Conservation (phyloP, 164 flowering plant genomes). For the Hamamelis virginiana region DNA sequence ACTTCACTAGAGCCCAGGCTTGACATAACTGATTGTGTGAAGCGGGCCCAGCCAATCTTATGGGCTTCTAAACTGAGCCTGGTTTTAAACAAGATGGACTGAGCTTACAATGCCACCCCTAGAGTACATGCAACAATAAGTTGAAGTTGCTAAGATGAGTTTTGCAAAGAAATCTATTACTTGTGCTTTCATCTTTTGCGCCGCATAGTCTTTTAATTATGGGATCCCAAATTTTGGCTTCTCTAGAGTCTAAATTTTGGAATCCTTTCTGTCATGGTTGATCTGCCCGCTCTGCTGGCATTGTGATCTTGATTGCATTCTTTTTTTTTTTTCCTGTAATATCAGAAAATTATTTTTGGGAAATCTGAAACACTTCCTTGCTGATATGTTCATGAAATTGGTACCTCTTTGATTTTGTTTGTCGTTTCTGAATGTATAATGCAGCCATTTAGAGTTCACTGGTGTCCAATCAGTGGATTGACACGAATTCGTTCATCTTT, state of each 20-base stretch:
- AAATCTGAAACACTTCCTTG: background rate
- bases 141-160: too few relatives aligned
- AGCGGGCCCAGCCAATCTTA: background rate
- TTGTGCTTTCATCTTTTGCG: too few relatives aligned
- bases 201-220: background rate
- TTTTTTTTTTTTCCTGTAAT: background rate
- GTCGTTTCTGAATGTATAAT: conserved; percentile 11
- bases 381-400: background rate
- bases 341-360: background rate
- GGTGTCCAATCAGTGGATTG: conserved; percentile 61
- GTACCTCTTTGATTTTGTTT: background rate
- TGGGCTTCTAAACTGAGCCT: background rate
- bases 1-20: background rate
- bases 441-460: conserved; percentile 59
- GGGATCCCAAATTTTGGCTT: background rate
- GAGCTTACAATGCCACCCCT: too few relatives aligned
- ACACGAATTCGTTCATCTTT: conserved; percentile 28
- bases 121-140: too few relatives aligned
- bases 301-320: background rate
- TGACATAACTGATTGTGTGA: background rate
- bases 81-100: too few relatives aligned
- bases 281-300: background rate
- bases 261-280: background rate
- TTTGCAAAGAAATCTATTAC: too few relatives aligned
- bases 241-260: background rate